These are phyloP conservation scores for Luzula sylvatica DNA, from an alignment of 176 grass and related monocot genomes.

Conservation along the genomic window DNA sequence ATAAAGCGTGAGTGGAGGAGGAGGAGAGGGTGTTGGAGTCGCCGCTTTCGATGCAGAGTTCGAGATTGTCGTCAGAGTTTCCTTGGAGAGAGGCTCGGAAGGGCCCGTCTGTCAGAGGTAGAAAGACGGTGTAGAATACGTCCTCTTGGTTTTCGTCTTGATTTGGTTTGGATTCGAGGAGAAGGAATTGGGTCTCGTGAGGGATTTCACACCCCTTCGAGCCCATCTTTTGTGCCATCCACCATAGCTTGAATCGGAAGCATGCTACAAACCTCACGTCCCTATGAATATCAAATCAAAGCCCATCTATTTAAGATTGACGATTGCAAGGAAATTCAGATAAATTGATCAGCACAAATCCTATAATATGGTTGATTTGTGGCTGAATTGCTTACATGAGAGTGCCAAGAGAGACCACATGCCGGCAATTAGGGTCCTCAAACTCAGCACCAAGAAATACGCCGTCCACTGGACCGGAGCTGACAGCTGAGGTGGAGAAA, in stretches of 20 bases:
- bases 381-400: slow-evolving; percentile 33
- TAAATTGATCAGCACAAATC: neutral
- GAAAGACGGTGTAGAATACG: slow-evolving; percentile 55
- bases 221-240: slow-evolving; percentile 95
- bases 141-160: neutral
- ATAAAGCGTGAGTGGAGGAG: slow-evolving; percentile 39
- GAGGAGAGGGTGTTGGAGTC: slow-evolving; percentile 34
- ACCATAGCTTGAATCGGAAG: slow-evolving; percentile 98
- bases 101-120: slow-evolving; percentile 66
- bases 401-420: slow-evolving; percentile 61
- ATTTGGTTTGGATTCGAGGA: slow-evolving; percentile 56
- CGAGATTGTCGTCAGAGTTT: slow-evolving; percentile 39
- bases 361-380: neutral
- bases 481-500: slow-evolving; percentile 37
- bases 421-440: slow-evolving; percentile 24
- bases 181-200: slow-evolving; percentile 89
- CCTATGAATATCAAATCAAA: slow-evolving; percentile 19
- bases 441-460: slow-evolving; percentile 69
- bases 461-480: slow-evolving; percentile 47
- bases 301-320: neutral
- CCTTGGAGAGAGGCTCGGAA: slow-evolving; percentile 84
- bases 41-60: slow-evolving; percentile 90
- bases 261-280: slow-evolving; percentile 60
- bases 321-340: neutral
- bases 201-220: slow-evolving; percentile 63